Conservation (phyloP, 805 yeast species). For the Nakazawaea pomicola region DNA sequence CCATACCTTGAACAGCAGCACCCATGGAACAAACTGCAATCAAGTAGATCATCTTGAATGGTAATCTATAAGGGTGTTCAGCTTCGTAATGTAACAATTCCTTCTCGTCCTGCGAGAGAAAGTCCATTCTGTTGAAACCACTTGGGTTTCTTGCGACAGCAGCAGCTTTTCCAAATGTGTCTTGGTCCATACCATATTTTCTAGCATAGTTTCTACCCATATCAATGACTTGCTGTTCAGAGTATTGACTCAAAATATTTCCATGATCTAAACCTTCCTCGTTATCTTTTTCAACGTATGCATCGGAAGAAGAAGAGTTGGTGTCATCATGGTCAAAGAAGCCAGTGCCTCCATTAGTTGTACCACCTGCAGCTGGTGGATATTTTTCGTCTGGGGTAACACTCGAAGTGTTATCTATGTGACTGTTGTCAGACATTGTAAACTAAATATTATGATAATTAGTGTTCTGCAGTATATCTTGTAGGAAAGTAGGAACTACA, state of each 20-base stretch:
- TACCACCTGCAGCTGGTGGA: too few species aligned
- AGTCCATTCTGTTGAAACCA: slow-evolving; percentile 53
- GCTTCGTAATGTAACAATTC: slow-evolving; percentile 40
- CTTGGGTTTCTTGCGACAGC: slow-evolving; percentile 60
- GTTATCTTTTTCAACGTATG: slow-evolving; percentile 5
- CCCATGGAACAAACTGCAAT: slow-evolving; percentile 69
- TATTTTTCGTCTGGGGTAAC: too few species aligned
- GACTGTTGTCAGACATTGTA: too few species aligned
- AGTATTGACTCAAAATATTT: slow-evolving; percentile 51
- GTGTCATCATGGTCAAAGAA: slow-evolving; percentile 1
- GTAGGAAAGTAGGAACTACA: too few species aligned
- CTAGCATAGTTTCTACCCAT: slow-evolving; percentile 67
- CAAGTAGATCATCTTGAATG: slow-evolving; percentile 43
- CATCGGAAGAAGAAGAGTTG: slow-evolving; percentile 10
- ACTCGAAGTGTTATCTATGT: too few species aligned
- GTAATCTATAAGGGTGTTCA: slow-evolving; percentile 42
- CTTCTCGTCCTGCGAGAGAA: slow-evolving; percentile 52
- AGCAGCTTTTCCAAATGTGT: slow-evolving; percentile 59
- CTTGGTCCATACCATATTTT: slow-evolving; percentile 50
- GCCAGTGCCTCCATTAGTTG: slow-evolving; percentile 1
- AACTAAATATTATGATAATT: too few species aligned
- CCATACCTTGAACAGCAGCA: slow-evolving; percentile 80
- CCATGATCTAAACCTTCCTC: slow-evolving; percentile 14
- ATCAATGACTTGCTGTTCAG: slow-evolving; percentile 58
- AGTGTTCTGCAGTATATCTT: too few species aligned